A percentile compares a stretch with the other conserved stretches of the same genome.
phyloP scores from a whole-genome alignment of 768 basidiomycete genomes.

The Boletus pseudo-olivaceus region DNA sequence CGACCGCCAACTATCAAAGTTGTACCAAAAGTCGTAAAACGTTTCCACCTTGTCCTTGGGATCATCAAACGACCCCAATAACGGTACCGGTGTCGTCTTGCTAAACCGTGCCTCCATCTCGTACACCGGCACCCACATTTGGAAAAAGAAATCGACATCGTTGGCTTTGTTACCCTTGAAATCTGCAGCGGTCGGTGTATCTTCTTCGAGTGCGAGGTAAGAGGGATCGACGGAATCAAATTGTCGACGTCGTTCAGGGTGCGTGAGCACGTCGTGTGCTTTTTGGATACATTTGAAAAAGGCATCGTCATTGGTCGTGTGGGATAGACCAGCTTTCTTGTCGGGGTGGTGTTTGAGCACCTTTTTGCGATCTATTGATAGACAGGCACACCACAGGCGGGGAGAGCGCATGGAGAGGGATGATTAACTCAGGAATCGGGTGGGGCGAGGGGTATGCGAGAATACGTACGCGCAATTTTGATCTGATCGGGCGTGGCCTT shows the following conservation, averaged over 20 bases:
- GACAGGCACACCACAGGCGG: not conserved
- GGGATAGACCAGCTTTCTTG: conserved; percentile 79
- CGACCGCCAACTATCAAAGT: conserved; percentile 97
- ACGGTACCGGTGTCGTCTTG: conserved; percentile 75
- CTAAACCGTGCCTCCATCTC: conserved; percentile 93
- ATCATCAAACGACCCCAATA: conserved; percentile 66
- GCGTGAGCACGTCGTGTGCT: conserved; percentile 89
- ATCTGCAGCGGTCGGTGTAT: conserved; percentile 64
- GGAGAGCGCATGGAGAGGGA: not conserved
- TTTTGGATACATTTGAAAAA: conserved; percentile 99
- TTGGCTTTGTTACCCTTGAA: conserved; percentile 47
- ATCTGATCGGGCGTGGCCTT: conserved; percentile 88
- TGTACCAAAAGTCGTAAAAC: conserved; percentile 99
- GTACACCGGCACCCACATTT: conserved; percentile 75
- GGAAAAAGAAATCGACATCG: conserved; percentile 63
- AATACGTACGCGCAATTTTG: conserved; percentile 84
- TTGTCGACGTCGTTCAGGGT: conserved; percentile 84
- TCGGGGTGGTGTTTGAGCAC: conserved; percentile 99
- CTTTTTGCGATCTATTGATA: conserved; percentile 83
- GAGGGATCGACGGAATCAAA: conserved; percentile 94
- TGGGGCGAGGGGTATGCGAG: conserved; percentile 8
- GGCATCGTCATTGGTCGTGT: conserved; percentile 91
- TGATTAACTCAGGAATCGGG: conserved; percentile 10
- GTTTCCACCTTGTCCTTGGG: conserved; percentile 80
- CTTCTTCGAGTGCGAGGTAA: conserved; percentile 69